Evolutionary conservation across 371 early-diverging fungal genomes (phyloP).

Genomic region (Phascolomyces articulosus): DNA sequence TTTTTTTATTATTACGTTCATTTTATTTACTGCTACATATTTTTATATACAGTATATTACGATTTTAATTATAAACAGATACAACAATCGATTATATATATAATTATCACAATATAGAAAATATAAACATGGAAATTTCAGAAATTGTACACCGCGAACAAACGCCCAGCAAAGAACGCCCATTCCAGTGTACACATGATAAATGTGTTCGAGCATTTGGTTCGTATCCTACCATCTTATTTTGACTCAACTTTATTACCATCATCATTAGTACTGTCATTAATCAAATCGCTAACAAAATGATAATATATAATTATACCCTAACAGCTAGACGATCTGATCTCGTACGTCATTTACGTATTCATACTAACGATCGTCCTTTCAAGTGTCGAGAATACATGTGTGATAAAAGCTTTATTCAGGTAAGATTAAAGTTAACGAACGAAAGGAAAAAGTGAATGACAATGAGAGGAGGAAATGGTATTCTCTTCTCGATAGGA

Average conservation of each 20-base stretch:
- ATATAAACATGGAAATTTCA: conserved; percentile 60
- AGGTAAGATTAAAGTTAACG: conserved; percentile 29
- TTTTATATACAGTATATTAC: no score
- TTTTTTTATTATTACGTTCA: no score
- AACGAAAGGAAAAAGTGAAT: no score
- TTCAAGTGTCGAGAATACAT: conserved; percentile 63
- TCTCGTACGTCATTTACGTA: conserved; percentile 74
- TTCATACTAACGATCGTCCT: conserved; percentile 79
- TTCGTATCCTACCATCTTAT: no score
- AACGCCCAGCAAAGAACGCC: conserved; percentile 39
- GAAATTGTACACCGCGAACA: conserved; percentile 66
- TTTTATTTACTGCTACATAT: no score
- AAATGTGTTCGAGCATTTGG: conserved; percentile 73
- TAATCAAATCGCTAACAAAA: no score
- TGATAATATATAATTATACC: not conserved
- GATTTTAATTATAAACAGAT: not conserved
- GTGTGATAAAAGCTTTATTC: conserved; percentile 79
- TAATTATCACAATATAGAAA: not conserved
- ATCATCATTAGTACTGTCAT: not conserved
- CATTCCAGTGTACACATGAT: conserved; percentile 65
- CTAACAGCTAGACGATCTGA: conserved; percentile 61
- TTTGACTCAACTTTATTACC: no score
- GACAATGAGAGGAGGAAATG: no score
- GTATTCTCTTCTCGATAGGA: no score
- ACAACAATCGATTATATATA: not conserved